Evolutionary conservation across 148 eudicot genomes (phyloP).

Genomic region (Rhododendron williamsianum): DNA sequence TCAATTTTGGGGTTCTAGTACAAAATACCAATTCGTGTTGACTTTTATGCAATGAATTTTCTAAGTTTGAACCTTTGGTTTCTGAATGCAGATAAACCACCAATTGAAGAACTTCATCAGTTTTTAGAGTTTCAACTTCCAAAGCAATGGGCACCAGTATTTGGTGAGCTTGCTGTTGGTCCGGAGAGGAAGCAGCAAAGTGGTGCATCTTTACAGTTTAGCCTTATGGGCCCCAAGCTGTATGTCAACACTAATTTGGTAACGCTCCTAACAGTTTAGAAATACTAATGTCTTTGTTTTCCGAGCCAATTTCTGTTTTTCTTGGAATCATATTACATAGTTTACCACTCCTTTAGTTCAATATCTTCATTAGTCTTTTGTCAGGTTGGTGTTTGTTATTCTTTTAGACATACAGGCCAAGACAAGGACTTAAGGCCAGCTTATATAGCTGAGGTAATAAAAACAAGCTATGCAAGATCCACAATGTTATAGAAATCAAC

Average conservation of each 20-base stretch:
- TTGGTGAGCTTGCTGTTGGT: constrained; percentile 43
- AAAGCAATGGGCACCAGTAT: constrained; percentile 53
- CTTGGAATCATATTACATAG: background rate
- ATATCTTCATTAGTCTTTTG: background rate
- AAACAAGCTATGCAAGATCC: background rate
- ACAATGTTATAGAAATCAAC: background rate
- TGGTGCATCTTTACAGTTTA: constrained; percentile 42
- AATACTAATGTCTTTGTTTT: background rate
- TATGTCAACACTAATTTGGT: constrained; percentile 41
- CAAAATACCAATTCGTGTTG: background rate
- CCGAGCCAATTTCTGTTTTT: background rate
- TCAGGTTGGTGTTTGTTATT: constrained; percentile 1
- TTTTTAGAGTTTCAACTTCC: constrained; percentile 54
- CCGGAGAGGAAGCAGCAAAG: constrained; percentile 44
- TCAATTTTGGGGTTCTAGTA: background rate
- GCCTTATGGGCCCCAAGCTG: constrained; percentile 50
- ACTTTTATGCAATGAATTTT: background rate
- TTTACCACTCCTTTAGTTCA: background rate
- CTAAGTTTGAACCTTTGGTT: background rate
- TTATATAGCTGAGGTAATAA: background rate
- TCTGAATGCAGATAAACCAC: constrained; percentile 43
- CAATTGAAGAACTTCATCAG: constrained; percentile 47
- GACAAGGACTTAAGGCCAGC: background rate
- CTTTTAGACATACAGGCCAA: background rate
- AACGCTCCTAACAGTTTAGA: background rate